Base-by-base conservation (phyloP, 768 basidiomycete genomes). In the Boletellus ananiceps region DNA sequence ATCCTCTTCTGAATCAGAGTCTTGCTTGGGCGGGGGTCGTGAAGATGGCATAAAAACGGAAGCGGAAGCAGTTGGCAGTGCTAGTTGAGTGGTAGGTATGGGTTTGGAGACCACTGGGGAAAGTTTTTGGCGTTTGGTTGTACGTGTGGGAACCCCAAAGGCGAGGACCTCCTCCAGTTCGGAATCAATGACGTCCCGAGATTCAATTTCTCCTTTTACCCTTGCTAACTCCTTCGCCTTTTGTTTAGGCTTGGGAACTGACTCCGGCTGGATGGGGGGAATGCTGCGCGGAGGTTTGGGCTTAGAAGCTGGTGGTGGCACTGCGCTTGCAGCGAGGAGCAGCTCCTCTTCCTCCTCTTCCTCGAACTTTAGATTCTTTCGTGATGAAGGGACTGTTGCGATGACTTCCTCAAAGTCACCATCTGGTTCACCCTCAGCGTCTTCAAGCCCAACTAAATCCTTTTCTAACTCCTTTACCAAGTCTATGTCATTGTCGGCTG, bases 101-200 rank as follows among this genome's bases (percentile, higher is more conserved):
- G 21, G 45, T 18, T 60, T 65, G 44, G 44, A 58, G 2, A 34
- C 36, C 34, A 71, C 56, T 8, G 60, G 58, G 0, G 58, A 51
- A 14, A 58, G 50, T 32, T 47, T 60, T 32, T 5, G 58, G 35
- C 69, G 69, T 60, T 77, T 76, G 5, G 66, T 39, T 43, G 59
- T 60, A 27, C 64, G 68, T 40, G 75, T 69, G 16, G 78, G 75
- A 51, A 69, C 64, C 6, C 78, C 78, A 51, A 83, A 76, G 49
- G 71, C 69, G 6, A 81, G 69, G 25, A 71, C 71, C 47, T 80
- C 78, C 52, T 72, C 80, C 13, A 69, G 39, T 23, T 66, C 68
- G 12, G 62, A 66, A 44, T 69, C 69, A 4, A 62, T 13, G 23
- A 59, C 46, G 15, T 56, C 52, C 13, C 37, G 40, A 5, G 50